Evolutionary conservation across 2,329 filamentous ascomycete genomes (phyloP), one percentile per base, ranked within the genome.

Genomic region (Harringtonia aguacate): DNA sequence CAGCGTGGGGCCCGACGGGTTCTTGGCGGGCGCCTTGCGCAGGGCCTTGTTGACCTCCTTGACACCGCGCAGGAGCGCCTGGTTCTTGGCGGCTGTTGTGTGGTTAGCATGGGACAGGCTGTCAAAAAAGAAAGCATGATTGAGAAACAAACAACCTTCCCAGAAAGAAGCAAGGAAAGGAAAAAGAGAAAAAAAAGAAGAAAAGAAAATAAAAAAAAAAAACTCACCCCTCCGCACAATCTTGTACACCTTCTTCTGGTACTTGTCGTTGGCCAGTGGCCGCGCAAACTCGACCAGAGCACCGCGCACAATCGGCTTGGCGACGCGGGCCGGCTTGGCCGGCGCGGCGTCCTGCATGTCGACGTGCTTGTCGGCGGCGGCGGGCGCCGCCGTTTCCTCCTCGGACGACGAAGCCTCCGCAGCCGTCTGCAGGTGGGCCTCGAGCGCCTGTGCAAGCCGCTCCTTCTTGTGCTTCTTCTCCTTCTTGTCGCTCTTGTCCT

Each of bases 31-130:
- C 14, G 87, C 90, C 72, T 97, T 97, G 71, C 92, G 88, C 56
- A 98, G 85, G 29, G 89, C 84, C 72, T 98, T 98, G 70, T 97
- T 89, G 60, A 95, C 90, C 70, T 98, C 92, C 69, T 98, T 98
- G 53, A 98, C 92, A 61, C 92, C 92, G 60, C 92, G 89, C 72
- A 95, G 94, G 60, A 98, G 84, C 47, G 86, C 85, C 70, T 94
- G 94, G 69, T 87, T 80, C 69, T 94, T 95, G 57, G 92, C 89
- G 55, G 90, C 92, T 97, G 65, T 46, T 22, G 12, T 48, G 33
- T 50, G 50, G 54, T 46, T 34, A 46, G 47, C 30, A 33, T 31
- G 36, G n/a, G n/a, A n/a, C n/a, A n/a, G n/a, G n/a, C n/a, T n/a
- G n/a, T n/a, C n/a, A n/a, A n/a, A n/a, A n/a, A n/a, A n/a, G n/a